These are phyloP conservation scores for Platanus orientalis DNA, from an alignment of 164 flowering plant species.

Conservation along the genomic window DNA sequence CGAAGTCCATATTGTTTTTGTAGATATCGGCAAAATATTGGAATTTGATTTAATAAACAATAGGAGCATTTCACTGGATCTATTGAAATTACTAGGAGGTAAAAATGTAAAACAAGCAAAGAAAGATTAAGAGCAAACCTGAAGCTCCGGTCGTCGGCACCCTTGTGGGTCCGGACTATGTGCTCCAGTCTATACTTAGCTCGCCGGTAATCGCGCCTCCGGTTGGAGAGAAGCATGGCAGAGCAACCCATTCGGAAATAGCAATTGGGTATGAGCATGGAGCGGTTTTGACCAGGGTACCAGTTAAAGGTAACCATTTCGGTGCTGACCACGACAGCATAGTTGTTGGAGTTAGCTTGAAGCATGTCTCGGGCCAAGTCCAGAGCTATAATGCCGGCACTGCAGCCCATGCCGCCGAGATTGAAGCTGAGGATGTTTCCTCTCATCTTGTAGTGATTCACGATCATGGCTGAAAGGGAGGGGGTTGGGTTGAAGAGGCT, in stretches of 20 bases:
- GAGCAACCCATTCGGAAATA: conserved; percentile 94
- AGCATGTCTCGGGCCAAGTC: conserved; percentile 89
- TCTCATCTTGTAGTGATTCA: conserved; percentile 93
- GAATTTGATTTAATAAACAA: too few relatives aligned
- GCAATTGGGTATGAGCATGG: conserved; percentile 91
- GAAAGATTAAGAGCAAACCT: conserved; percentile 36
- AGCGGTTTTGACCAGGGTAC: conserved; percentile 71
- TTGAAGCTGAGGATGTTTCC: conserved; percentile 86
- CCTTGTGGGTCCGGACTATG: conserved; percentile 87
- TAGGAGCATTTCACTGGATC: too few relatives aligned
- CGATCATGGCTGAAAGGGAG: conserved; percentile 88
- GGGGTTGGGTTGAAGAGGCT: conserved; percentile 95
- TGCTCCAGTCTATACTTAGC: conserved; percentile 89
- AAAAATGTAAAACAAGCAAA: too few relatives aligned
- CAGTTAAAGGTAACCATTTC: conserved; percentile 84
- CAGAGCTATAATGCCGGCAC: conserved; percentile 68
- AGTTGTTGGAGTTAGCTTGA: conserved; percentile 70
- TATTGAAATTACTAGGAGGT: too few relatives aligned
- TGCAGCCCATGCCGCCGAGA: conserved; percentile 91
- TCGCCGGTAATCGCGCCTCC: conserved; percentile 56
- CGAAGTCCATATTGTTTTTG: too few relatives aligned
- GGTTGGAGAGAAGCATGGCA: conserved; percentile 76
- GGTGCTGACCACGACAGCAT: conserved; percentile 82
- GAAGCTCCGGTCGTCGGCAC: conserved; percentile 84
- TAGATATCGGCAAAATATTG: too few relatives aligned